Conservation (phyloP, 805 yeast species). For the Pichia thaimueangensis region DNA sequence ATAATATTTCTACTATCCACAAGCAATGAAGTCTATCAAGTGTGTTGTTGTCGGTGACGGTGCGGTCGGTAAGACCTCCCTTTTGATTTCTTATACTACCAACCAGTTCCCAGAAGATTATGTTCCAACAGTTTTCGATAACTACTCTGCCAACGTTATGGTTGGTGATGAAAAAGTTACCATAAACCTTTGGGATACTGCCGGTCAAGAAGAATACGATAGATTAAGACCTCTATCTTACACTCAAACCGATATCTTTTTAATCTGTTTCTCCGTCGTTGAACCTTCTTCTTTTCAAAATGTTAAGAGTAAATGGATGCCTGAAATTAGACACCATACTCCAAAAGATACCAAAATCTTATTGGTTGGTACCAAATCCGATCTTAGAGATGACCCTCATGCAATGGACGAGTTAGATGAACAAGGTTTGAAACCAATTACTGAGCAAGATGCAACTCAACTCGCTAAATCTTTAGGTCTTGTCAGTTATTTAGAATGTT, state of each 20-base stretch:
- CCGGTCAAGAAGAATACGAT: constrained; percentile 91
- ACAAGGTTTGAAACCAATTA: constrained; percentile 55
- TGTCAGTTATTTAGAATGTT: constrained; percentile 74
- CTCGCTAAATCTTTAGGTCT: constrained; percentile 70
- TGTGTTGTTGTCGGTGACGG: constrained; percentile 95
- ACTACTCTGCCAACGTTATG: constrained; percentile 81
- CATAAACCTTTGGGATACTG: constrained; percentile 92
- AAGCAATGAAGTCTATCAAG: constrained; percentile 71
- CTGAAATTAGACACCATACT: constrained; percentile 81
- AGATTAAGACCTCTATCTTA: constrained; percentile 82
- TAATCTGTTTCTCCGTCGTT: constrained; percentile 79
- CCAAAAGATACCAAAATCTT: constrained; percentile 62
- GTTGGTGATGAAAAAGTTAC: constrained; percentile 77
- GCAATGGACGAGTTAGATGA: constrained; percentile 63
- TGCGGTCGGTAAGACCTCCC: constrained; percentile 91
- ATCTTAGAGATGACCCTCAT: constrained; percentile 75
- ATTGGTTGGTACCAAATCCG: constrained; percentile 84
- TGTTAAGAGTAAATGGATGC: constrained; percentile 76
- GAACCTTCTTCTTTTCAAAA: constrained; percentile 76
- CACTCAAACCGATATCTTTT: constrained; percentile 86
- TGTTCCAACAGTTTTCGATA: constrained; percentile 91
- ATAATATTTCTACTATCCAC: too few species aligned
- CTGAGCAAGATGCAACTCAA: constrained; percentile 53
- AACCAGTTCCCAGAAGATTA: constrained; percentile 91
- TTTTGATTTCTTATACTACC: constrained; percentile 82